Evolutionary conservation across 495 filamentous ascomycete genomes (phyloP).

Genomic region (Penicillium psychrofluorescens): DNA sequence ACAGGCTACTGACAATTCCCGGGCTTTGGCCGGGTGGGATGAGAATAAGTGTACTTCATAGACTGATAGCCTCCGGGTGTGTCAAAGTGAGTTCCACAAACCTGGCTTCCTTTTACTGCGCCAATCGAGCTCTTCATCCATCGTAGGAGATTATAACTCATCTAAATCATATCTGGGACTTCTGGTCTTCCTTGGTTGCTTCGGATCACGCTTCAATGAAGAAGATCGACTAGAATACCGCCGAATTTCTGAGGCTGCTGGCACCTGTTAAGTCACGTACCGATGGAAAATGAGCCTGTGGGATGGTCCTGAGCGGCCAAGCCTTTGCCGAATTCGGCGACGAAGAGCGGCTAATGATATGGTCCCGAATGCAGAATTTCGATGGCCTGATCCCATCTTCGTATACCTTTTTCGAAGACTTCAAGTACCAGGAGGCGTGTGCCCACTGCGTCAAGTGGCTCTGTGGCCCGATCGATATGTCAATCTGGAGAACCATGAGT

Average conservation of each 20-base stretch:
- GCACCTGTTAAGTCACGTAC: background rate
- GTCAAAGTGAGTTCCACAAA: constrained; percentile 4
- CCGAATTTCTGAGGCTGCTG: constrained; percentile 2
- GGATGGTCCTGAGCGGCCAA: constrained; percentile 8
- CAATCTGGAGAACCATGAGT: constrained; percentile 9
- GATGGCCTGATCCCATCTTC: constrained; percentile 22
- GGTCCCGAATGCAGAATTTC: constrained; percentile 5
- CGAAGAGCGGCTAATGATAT: constrained; percentile 15
- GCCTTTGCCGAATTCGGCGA: constrained; percentile 21
- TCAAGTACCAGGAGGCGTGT: constrained; percentile 21
- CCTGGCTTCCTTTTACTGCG: background rate
- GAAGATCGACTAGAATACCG: constrained; percentile 6
- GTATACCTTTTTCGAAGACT: constrained; percentile 30
- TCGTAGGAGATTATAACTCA: constrained; percentile 11
- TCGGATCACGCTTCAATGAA: background rate
- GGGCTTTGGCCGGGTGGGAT: constrained; percentile 14
- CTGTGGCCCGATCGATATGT: background rate
- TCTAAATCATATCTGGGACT: constrained; percentile 4
- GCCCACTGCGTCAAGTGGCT: constrained; percentile 22
- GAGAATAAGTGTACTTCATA: constrained; percentile 8
- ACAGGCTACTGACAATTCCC: constrained; percentile 13
- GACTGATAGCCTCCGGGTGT: constrained; percentile 1
- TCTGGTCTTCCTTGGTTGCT: constrained; percentile 6
- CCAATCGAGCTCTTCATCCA: background rate
- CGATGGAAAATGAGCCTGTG: constrained; percentile 1